Evolutionary conservation across 805 yeast species (phyloP).

Genomic region (Yarrowia sp.): DNA sequence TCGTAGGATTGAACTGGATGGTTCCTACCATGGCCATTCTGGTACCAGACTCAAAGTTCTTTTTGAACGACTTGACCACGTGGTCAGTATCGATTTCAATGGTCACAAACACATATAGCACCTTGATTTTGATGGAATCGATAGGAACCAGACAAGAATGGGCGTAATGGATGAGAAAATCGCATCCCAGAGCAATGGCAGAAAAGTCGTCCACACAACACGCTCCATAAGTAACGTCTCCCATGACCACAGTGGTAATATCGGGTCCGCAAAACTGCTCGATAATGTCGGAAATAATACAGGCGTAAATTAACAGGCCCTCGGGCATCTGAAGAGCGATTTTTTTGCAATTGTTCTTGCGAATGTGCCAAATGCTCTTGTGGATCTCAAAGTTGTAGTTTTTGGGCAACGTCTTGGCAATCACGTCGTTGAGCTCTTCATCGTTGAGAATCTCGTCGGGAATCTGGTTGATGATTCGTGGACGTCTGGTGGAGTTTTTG

Average conservation of each 20-base stretch:
- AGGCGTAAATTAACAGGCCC: slow-evolving; percentile 82
- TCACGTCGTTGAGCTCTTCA: slow-evolving; percentile 77
- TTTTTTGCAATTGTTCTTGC: slow-evolving; percentile 66
- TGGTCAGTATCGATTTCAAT: slow-evolving; percentile 84
- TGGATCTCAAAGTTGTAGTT: slow-evolving; percentile 95
- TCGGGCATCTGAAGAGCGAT: slow-evolving; percentile 98
- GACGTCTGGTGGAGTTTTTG: slow-evolving; percentile 33
- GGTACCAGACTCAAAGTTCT: slow-evolving; percentile 62
- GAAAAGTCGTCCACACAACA: slow-evolving; percentile 97
- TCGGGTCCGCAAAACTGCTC: slow-evolving; percentile 72
- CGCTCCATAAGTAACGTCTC: slow-evolving; percentile 98
- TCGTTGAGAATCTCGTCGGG: slow-evolving; percentile 83
- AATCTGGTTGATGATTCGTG: slow-evolving; percentile 66
- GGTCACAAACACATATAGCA: slow-evolving; percentile 92
- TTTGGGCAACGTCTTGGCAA: slow-evolving; percentile 66
- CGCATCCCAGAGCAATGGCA: slow-evolving; percentile 89
- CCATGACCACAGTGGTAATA: slow-evolving; percentile 91
- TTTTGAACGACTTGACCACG: slow-evolving; percentile 66
- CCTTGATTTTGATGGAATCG: slow-evolving; percentile 85
- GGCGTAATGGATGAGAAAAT: slow-evolving; percentile 92
- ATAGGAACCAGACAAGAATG: slow-evolving; percentile 96
- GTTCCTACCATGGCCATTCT: slow-evolving; percentile 88
- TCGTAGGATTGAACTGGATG: slow-evolving; percentile 92
- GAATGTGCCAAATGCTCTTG: slow-evolving; percentile 91
- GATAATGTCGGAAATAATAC: slow-evolving; percentile 84